Base-by-base conservation (phyloP, 495 filamentous ascomycete genomes). In the Jackrogersella multiformis region DNA sequence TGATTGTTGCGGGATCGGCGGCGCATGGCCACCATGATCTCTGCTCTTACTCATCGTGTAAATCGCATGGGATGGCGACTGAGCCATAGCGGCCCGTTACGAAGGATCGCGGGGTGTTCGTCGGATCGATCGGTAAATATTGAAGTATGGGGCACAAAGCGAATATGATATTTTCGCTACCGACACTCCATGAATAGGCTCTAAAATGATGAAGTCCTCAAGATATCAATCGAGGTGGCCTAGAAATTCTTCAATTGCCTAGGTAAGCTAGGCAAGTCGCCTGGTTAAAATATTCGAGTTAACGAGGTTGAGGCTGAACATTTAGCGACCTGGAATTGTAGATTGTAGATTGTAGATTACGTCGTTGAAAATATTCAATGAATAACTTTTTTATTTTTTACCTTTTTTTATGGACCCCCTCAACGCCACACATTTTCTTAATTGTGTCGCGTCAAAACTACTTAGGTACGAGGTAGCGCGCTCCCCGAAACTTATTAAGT, bases 391-490 rank as follows among this genome's bases (percentile, higher is more conserved):
- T 30, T 3, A 30, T 7, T 30, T 64, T 71, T 71, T 28, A 41
- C 35, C 54, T 66, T 70, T 60, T 71, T 68, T 67, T 58, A 68
- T 72, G 69, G 69, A 44, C 58, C 54, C 54, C 39, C 18, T 26
- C 36, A 16, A 62, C 70, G 70, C 66, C 66, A 72, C 61, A 64
- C 12, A 38, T 46, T 30, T 62, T 30, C 23, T 35, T 36, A 41
- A 15, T 36, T 30, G n/a, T 38, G 66, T 60, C 66, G 59, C 66
- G 60, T 64, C 52, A 30, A 53, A 61, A 8, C 35, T 59, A n/a
- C n/a, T n/a, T n/a, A n/a, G n/a, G n/a, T n/a, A n/a, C n/a, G n/a
- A n/a, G n/a, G n/a, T n/a, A 53, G 59, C 38, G 52, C 45, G 52
- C 58, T 38, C 55, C 59, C 23, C 53, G 49, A 60, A 41, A 64